Conservation (phyloP, 2,329 filamentous ascomycete species). For the Ceratocystis diversiconidia region DNA sequence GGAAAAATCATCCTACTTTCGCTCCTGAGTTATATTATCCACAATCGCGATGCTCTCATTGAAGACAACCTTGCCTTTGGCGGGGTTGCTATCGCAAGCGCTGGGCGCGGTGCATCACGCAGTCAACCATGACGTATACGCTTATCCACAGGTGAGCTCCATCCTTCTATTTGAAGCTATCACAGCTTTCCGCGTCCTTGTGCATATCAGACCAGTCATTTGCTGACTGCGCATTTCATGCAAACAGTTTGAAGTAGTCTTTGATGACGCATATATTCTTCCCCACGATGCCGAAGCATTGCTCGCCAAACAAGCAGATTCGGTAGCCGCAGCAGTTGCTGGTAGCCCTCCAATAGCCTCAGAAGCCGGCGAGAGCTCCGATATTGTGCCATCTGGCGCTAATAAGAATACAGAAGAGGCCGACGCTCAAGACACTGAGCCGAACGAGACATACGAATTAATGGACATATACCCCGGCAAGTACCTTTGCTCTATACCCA, state of each 20-base stretch:
- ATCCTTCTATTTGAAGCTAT: not conserved
- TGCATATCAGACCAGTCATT: not conserved
- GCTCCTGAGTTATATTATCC: not conserved
- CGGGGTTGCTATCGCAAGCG: slow-evolving; percentile 33
- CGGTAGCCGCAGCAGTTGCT: slow-evolving; percentile 23
- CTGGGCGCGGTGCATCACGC: slow-evolving; percentile 24
- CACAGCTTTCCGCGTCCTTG: not conserved
- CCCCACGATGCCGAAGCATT: slow-evolving; percentile 53
- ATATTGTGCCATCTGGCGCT: slow-evolving; percentile 27
- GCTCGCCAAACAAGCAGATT: slow-evolving; percentile 30
- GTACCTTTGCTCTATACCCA: slow-evolving; percentile 76
- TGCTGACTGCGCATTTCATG: slow-evolving; percentile 5
- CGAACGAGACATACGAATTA: slow-evolving; percentile 47
- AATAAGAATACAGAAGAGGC: not conserved
- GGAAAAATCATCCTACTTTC: not conserved
- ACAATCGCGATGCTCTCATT: not conserved
- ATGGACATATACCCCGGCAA: slow-evolving; percentile 55
- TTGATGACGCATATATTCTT: slow-evolving; percentile 57
- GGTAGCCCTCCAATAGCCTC: not conserved
- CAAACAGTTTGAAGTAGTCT: slow-evolving; percentile 62
- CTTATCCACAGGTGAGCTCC: slow-evolving; percentile 61
- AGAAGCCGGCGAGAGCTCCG: slow-evolving; percentile 19
- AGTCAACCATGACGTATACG: slow-evolving; percentile 70
- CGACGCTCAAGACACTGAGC: slow-evolving; percentile 19
- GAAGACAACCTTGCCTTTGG: slow-evolving; percentile 27